phyloP scores from a whole-genome alignment of 345 rosid species.

The Boechera divaricarpa region DNA sequence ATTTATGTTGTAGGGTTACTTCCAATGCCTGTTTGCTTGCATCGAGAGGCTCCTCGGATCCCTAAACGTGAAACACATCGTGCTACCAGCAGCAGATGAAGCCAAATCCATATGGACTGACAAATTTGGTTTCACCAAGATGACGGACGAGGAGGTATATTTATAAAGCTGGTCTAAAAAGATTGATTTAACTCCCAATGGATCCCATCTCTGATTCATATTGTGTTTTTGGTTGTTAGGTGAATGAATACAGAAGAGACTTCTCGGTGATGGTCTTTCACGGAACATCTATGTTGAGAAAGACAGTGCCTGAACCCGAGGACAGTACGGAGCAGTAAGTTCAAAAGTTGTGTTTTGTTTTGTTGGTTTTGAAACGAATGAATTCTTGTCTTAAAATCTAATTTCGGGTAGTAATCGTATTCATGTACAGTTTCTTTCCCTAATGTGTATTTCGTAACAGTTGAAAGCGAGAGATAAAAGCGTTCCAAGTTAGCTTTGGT shows the following conservation, averaged over 20 bases:
- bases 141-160: slow-evolving; percentile 68
- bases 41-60: slow-evolving; percentile 70
- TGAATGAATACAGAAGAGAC: slow-evolving; percentile 53
- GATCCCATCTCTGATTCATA: background rate
- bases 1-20: slow-evolving; percentile 72
- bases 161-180: background rate
- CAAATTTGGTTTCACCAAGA: slow-evolving; percentile 73
- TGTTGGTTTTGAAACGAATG: slow-evolving; percentile 8
- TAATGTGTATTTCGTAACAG: slow-evolving; percentile 19
- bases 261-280: slow-evolving; percentile 78
- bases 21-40: slow-evolving; percentile 77
- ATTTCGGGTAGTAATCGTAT: slow-evolving; percentile 23
- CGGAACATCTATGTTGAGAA: slow-evolving; percentile 84
- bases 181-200: background rate
- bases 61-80: slow-evolving; percentile 66
- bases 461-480: background rate
- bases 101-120: slow-evolving; percentile 90
- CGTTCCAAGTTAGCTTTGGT: no score
- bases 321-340: slow-evolving; percentile 36
- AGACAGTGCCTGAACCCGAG: slow-evolving; percentile 57
- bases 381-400: background rate
- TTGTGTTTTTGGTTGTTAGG: slow-evolving; percentile 39
- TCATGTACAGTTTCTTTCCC: slow-evolving; percentile 29
- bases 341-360: slow-evolving; percentile 5
- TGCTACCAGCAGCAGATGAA: slow-evolving; percentile 91